phyloP scores from a whole-genome alignment of 1,139 yeast species.

The Meyerozyma smithsonii region DNA sequence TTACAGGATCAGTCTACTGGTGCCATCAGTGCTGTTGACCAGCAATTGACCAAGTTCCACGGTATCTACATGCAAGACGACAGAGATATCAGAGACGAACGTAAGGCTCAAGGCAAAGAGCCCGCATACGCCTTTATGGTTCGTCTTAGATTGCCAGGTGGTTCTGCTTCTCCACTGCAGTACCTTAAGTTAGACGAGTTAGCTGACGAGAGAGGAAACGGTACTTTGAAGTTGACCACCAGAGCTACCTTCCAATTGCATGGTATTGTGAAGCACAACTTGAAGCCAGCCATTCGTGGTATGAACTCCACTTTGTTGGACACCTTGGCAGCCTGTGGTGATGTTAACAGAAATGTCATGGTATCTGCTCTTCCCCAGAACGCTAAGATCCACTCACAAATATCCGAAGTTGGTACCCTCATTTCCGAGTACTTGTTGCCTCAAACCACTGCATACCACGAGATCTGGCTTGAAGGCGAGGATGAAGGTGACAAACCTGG shows the following conservation, averaged over 20 bases:
- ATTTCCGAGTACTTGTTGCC: constrained; percentile 86
- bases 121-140: constrained; percentile 97
- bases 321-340: constrained; percentile 98
- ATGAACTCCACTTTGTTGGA: constrained; percentile 89
- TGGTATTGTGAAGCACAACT: constrained; percentile 85
- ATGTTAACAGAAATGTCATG: constrained; percentile 95
- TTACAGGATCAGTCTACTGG: constrained; percentile 81
- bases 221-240: constrained; percentile 90
- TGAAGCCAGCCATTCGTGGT: constrained; percentile 89
- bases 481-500: constrained; percentile 68
- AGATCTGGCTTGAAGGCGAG: constrained; percentile 91
- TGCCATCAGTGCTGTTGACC: constrained; percentile 88
- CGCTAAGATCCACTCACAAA: constrained; percentile 75
- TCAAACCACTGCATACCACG: constrained; percentile 91
- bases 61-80: constrained; percentile 99
- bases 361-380: constrained; percentile 83
- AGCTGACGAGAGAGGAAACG: constrained; percentile 82
- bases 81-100: constrained; percentile 89
- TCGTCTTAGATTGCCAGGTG: constrained; percentile 93
- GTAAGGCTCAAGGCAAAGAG: constrained; percentile 88
- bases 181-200: constrained; percentile 84
- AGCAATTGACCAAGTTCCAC: constrained; percentile 93
- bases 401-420: constrained; percentile 55
- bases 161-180: constrained; percentile 81
- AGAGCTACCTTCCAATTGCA: constrained; percentile 97